Evolutionary conservation across 257 asterid species (phyloP), one percentile per base, ranked within the genome.

Genomic region (Schizonepeta tenuifolia): DNA sequence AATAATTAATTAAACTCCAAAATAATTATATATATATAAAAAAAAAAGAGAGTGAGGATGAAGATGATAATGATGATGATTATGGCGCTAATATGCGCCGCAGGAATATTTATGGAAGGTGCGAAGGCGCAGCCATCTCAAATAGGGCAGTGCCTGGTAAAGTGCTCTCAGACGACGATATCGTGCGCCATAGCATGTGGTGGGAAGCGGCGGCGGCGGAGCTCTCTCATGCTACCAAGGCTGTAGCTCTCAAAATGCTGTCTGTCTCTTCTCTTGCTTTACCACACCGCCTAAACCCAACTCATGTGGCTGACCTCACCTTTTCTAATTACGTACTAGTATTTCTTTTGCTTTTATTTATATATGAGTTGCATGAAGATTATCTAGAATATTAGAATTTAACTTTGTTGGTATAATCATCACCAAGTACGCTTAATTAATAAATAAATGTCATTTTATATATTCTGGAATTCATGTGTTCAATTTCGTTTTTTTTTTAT

Each of bases 171-270:
- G 64, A 47, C 40, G 58, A 54, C 63, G 17, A 43, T 73, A n/a
- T 17, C 79, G 11, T 80, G 84, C 22, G n/a, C 53, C n/a, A 0
- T 28, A 6, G 62, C 35, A 9, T 76, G 84, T 9, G 67, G 70
- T 9, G 35, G n/a, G 5, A 2, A 9, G 5, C 43, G 0, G 65
- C 63, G 0, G 65, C 63, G 36, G 9, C 36, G 62, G 9, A 1
- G 4, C 71, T n/a, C 1, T 72, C 7, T 5, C 81, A 3, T 80
- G 84, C 71, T 80, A 72, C 56, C 84, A 80, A 69, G 74, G 73
- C 15, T 80, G 84, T 41, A 69, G 57, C 15, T 46, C 73, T 0
- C 33, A 55, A 10, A 11, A 38, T 31, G 28, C 55, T 28, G 75
- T 53, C 22, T 80, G 84, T 9, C 11, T 63, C 10, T 18, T 59